These are phyloP conservation scores for Sarocladium brachiariae DNA, from an alignment of 2,329 filamentous ascomycete genomes.

Conservation along the genomic window DNA sequence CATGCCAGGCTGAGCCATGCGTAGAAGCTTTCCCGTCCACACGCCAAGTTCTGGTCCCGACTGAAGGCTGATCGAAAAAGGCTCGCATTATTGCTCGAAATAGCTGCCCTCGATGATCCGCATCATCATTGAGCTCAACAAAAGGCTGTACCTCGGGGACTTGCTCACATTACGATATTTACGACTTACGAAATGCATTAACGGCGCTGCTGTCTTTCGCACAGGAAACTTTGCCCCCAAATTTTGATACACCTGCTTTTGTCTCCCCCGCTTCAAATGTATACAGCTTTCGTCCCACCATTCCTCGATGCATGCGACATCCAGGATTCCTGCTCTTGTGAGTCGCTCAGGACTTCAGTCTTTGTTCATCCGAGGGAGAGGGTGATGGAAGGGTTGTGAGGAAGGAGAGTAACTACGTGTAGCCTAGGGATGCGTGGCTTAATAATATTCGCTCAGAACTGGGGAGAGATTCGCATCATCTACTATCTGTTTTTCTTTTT, in stretches of 20 bases:
- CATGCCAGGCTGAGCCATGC: not conserved
- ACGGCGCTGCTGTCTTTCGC: constrained; percentile 1
- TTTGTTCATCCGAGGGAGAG: too few relatives aligned
- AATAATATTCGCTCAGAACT: constrained; percentile 9
- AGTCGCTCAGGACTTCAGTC: too few relatives aligned
- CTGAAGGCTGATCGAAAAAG: not conserved
- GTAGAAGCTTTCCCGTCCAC: not conserved
- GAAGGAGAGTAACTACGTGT: not conserved
- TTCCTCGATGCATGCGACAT: too few relatives aligned
- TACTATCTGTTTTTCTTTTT: constrained; percentile 8
- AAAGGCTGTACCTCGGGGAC: too few relatives aligned
- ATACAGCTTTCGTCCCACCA: not conserved
- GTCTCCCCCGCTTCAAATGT: not conserved
- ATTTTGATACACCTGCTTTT: not conserved
- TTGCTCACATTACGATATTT: constrained; percentile 1
- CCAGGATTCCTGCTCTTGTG: too few relatives aligned
- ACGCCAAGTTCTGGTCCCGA: constrained; percentile 4
- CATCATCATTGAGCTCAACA: too few relatives aligned
- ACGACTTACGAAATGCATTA: constrained; percentile 2
- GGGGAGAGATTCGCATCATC: constrained; percentile 1
- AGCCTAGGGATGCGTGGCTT: constrained; percentile 3
- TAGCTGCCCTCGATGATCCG: too few relatives aligned
- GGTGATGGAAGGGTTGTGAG: too few relatives aligned
- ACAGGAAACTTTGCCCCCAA: not conserved
- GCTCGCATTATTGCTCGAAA: not conserved